These are phyloP conservation scores for Moniliella sp. DNA, from an alignment of 1,284 basidiomycete species.

Conservation along the genomic window DNA sequence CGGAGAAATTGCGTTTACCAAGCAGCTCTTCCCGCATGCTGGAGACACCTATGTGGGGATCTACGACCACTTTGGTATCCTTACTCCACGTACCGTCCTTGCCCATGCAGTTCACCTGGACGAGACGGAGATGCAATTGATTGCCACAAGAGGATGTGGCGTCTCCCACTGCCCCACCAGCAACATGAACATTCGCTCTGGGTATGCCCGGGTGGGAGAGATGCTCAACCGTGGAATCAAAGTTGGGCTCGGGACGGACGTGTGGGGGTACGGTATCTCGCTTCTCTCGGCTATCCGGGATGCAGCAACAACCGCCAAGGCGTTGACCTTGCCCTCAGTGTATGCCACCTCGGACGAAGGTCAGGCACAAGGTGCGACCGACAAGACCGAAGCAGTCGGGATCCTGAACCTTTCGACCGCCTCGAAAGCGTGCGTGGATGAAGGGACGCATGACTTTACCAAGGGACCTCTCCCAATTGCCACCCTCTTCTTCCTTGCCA, in stretches of 20 bases:
- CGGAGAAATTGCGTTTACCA: constrained; percentile 50
- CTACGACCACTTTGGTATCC: constrained; percentile 58
- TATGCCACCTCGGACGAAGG: constrained; percentile 3
- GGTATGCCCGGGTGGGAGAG: constrained; percentile 54
- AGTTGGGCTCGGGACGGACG: constrained; percentile 63
- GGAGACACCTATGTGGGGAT: constrained; percentile 39
- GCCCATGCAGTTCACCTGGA: constrained; percentile 72
- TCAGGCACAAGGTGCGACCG: background rate
- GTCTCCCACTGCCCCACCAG: constrained; percentile 70
- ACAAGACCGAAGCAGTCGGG: background rate
- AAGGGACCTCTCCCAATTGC: constrained; percentile 50
- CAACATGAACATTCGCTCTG: constrained; percentile 72
- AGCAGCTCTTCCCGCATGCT: constrained; percentile 42
- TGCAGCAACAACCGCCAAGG: constrained; percentile 62
- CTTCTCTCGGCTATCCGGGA: constrained; percentile 59
- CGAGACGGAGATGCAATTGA: constrained; percentile 49
- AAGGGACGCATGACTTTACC: constrained; percentile 39
- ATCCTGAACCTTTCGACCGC: no score
- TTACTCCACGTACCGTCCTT: constrained; percentile 59
- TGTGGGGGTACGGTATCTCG: constrained; percentile 66
- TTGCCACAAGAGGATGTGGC: constrained; percentile 49
- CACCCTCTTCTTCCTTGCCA: constrained; percentile 69
- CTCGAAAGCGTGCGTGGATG: no score
- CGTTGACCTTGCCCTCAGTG: constrained; percentile 37
- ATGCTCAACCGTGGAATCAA: constrained; percentile 67